phyloP scores from a whole-genome alignment of 495 filamentous ascomycete species.

The Hypoxylon lenormandii region DNA sequence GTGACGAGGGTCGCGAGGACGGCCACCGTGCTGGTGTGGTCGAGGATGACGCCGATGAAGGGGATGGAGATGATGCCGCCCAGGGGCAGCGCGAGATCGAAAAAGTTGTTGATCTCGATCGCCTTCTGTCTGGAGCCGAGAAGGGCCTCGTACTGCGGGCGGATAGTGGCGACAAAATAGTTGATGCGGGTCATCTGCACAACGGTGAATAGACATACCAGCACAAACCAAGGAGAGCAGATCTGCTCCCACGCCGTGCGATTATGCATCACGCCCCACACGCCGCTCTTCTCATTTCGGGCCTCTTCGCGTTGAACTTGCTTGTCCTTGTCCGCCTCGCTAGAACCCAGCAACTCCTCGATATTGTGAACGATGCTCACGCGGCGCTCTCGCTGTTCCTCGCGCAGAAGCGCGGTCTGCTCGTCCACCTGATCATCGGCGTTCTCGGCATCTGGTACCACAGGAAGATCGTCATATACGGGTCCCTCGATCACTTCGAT shows the following conservation, averaged over 20 bases:
- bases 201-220: conserved; percentile 88
- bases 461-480: conserved; percentile 37
- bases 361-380: conserved; percentile 78
- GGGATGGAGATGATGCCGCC: conserved; percentile 87
- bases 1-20: conserved; percentile 79
- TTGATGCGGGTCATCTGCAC: conserved; percentile 96
- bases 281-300: conserved; percentile 73
- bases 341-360: conserved; percentile 75
- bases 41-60: conserved; percentile 86
- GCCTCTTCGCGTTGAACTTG: conserved; percentile 66
- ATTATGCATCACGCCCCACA: conserved; percentile 91
- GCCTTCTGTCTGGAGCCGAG: conserved; percentile 71
- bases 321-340: conserved; percentile 66
- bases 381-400: conserved; percentile 72
- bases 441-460: conserved; percentile 44
- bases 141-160: conserved; percentile 83
- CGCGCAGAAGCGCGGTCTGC: conserved; percentile 68
- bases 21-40: conserved; percentile 77
- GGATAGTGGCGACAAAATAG: conserved; percentile 94
- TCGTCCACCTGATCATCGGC: conserved; percentile 72
- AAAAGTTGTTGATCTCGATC: conserved; percentile 79
- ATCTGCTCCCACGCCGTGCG: conserved; percentile 79
- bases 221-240: conserved; percentile 82
- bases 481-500: conserved; percentile 72
- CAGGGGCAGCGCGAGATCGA: conserved; percentile 87